Evolutionary conservation across 495 filamentous ascomycete species (phyloP).

Genomic region (Xylaria palmicola): DNA sequence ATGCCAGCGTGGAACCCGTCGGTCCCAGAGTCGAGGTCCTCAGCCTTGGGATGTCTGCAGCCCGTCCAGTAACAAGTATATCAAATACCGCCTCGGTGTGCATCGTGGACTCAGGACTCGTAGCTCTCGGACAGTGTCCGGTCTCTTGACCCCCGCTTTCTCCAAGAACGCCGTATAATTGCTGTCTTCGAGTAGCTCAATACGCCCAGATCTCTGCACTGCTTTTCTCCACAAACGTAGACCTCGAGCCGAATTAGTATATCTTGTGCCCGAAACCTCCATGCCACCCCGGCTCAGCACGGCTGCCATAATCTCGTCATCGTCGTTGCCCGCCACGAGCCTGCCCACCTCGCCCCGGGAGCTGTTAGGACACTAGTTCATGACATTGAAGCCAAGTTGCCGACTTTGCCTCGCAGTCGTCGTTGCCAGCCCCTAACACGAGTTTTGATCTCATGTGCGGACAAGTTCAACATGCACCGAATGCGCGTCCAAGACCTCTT

Average conservation of each 20-base stretch:
- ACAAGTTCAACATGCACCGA: conserved; percentile 11
- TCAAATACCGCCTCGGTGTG: not conserved
- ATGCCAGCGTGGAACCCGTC: conserved; percentile 4
- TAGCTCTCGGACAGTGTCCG: not conserved
- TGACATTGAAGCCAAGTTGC: not conserved
- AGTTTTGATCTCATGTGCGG: not conserved
- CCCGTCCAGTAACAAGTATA: not conserved
- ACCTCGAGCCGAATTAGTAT: not conserved
- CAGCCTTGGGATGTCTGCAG: not conserved
- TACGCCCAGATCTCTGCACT: not conserved
- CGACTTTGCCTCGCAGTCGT: not conserved
- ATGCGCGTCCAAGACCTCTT: conserved; percentile 16
- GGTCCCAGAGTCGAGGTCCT: not conserved
- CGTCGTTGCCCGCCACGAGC: not conserved
- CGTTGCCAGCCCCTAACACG: not conserved
- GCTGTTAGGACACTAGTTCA: not conserved
- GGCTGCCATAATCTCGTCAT: not conserved
- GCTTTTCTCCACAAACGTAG: conserved; percentile 4
- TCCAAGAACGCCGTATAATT: not conserved
- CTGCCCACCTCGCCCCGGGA: not conserved
- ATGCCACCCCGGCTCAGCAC: not conserved
- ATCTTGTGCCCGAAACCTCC: not conserved
- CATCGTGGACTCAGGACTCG: conserved; percentile 1
- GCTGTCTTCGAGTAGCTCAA: not conserved
- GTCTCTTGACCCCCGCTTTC: conserved; percentile 7